Conservation (phyloP, 176 grass and related monocot genomes). For the Aechmea fasciata region DNA sequence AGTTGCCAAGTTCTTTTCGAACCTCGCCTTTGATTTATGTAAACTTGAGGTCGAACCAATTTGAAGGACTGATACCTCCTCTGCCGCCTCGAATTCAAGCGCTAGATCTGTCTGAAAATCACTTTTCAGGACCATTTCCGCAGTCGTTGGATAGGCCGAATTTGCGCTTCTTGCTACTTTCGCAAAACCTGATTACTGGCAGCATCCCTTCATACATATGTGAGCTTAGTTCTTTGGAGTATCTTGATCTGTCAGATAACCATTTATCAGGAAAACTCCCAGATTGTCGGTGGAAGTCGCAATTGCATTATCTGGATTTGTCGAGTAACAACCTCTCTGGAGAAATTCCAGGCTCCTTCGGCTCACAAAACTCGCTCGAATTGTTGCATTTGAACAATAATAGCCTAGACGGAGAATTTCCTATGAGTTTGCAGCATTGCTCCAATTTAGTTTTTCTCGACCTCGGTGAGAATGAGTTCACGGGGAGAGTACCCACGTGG, state of each 20-base stretch:
- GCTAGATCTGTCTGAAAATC: neutral
- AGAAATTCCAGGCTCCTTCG: neutral
- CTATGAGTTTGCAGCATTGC: slow-evolving; percentile 6
- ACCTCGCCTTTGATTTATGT: neutral
- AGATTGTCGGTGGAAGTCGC: neutral
- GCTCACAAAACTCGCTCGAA: neutral
- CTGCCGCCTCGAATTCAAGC: neutral
- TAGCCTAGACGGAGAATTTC: slow-evolving; percentile 9
- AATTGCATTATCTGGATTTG: slow-evolving; percentile 2
- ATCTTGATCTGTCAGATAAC: slow-evolving; percentile 9
- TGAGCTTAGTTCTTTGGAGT: neutral
- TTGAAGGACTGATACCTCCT: neutral
- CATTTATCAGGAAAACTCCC: neutral
- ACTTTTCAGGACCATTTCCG: neutral
- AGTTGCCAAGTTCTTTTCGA: neutral
- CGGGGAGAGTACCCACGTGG: slow-evolving; percentile 21
- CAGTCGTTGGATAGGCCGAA: neutral
- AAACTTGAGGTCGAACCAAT: neutral
- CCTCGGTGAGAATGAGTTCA: slow-evolving; percentile 11
- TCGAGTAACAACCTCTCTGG: neutral
- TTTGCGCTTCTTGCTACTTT: neutral
- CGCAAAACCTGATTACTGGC: slow-evolving; percentile 14
- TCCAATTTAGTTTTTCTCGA: neutral
- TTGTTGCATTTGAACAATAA: slow-evolving; percentile 11
- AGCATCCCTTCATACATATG: neutral